Percentiles rank a stretch among this genome's conserved stretches.
Conservation (phyloP, 805 yeast genomes). For the Metschnikowia reukaufii region DNA sequence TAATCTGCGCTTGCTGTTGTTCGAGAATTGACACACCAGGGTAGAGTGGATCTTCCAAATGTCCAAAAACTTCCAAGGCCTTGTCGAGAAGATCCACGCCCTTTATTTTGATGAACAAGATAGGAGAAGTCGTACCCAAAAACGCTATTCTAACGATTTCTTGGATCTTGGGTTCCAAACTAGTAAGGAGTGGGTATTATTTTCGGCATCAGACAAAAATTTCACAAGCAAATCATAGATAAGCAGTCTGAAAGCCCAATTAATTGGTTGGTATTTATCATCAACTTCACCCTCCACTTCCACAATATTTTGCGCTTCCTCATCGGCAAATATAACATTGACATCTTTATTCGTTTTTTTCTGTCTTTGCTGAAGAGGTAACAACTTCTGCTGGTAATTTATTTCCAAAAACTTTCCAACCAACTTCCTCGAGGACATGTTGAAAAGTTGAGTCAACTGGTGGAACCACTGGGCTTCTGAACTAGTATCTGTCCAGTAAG, state of each 20-base stretch:
- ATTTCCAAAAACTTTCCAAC: conserved; percentile 39
- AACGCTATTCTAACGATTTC: conserved; percentile 79
- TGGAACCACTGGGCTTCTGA: conserved; percentile 56
- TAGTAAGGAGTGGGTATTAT: conserved; percentile 40
- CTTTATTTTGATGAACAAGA: conserved; percentile 54
- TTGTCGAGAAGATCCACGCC: conserved; percentile 70
- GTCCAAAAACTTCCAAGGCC: conserved; percentile 59
- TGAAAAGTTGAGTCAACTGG: conserved; percentile 51
- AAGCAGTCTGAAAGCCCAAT: conserved; percentile 55
- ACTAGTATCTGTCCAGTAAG: conserved; percentile 59
- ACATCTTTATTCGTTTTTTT: conserved; percentile 28
- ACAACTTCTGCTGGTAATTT: conserved; percentile 39
- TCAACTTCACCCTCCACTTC: conserved; percentile 30
- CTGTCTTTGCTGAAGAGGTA: conserved; percentile 43
- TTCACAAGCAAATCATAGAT: conserved; percentile 48
- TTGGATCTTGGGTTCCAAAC: conserved; percentile 46
- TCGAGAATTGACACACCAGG: conserved; percentile 72
- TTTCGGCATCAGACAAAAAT: conserved; percentile 40
- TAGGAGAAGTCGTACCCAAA: conserved; percentile 73
- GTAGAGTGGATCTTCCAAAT: conserved; percentile 66
- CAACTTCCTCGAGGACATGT: conserved; percentile 43
- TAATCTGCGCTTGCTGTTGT: conserved; percentile 93
- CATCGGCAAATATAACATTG: conserved; percentile 37
- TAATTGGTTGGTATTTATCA: conserved; percentile 54
- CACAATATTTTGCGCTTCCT: conserved; percentile 42